Evolutionary conservation across 371 early-diverging fungal genomes (phyloP), one percentile per base, ranked within the genome.

Genomic region (Lichtheimia hyalospora): DNA sequence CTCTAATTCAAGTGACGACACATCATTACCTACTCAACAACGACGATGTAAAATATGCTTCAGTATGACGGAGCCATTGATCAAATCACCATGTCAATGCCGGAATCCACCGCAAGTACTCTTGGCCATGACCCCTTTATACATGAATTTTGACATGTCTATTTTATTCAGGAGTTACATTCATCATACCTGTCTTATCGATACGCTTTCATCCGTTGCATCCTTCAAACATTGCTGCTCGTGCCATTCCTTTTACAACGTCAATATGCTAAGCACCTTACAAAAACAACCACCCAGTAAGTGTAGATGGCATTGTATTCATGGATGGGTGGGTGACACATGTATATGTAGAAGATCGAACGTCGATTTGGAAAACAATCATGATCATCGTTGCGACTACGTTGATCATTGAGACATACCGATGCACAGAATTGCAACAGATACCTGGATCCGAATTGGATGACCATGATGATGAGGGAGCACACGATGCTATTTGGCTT

Each of bases 401-500:
- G 2, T 40, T 61, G 21, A 21, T 44, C 16, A 23, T 20, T 8
- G 48, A 54, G 49, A 44, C 40, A 8, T 20, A 49, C 23, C 53
- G 40, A 34, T 61, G 61, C 27, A 52, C 54, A 0, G 61, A 61
- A 48, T n/a, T 52, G 1, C 27, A 54, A 15, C 53, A 61, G 21
- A 28, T 61, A 25, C 49, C 61, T 20, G 61, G 51, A n/a, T 14
- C 54, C 28, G 52, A 61, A 42, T 53, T 61, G 28, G 43, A 61
- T 42, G 53, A 54, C 5, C 12, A 52, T 18, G 46, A 46, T 13
- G 42, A 27, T 10, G 15, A 27, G 24, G 39, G 54, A 41, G 28
- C 54, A 23, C 61, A 49, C 16, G 61, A 61, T 39, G 49, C 54
- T 16, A 34, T 61, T 39, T 61, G 54, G 54, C 34, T 61, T 16